Percentiles rank a stretch among this genome's conserved stretches.
Conservation (phyloP, 179 eudicot species). For the Dionaea muscipula region DNA sequence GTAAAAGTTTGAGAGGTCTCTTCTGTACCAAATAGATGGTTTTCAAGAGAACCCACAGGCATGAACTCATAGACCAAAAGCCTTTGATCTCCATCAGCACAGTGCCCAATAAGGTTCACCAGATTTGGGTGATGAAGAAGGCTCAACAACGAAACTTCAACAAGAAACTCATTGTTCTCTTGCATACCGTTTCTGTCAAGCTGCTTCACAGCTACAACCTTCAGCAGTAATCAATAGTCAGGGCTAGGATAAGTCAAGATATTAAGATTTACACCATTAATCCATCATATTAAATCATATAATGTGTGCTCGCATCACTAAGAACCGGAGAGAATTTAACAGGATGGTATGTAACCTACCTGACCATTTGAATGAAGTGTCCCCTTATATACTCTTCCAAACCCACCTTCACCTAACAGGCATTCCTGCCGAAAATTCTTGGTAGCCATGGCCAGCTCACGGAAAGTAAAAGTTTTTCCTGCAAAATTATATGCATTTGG, state of each 20-base stretch:
- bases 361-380: constrained; percentile 27
- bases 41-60: constrained; percentile 24
- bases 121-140: constrained; percentile 29
- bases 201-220: constrained; percentile 34
- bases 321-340: background rate
- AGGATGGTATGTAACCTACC: constrained; percentile 15
- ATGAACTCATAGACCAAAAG: constrained; percentile 29
- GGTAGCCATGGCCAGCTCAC: constrained; percentile 46
- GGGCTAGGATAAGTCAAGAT: background rate
- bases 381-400: constrained; percentile 43
- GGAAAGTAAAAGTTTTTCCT: constrained; percentile 34
- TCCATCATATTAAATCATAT: too few relatives aligned
- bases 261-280: too few relatives aligned
- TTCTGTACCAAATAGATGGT: constrained; percentile 26
- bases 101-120: constrained; percentile 23
- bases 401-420: constrained; percentile 43
- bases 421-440: constrained; percentile 46
- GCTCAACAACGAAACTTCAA: constrained; percentile 22
- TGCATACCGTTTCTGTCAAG: constrained; percentile 31
- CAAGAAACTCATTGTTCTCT: constrained; percentile 27
- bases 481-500: background rate
- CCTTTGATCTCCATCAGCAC: constrained; percentile 37
- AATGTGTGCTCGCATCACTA: too few relatives aligned
- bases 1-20: too few relatives aligned
- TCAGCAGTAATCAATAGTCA: background rate